Base-by-base conservation (phyloP, 805 yeast genomes). In the Suhomyces faveliae region DNA sequence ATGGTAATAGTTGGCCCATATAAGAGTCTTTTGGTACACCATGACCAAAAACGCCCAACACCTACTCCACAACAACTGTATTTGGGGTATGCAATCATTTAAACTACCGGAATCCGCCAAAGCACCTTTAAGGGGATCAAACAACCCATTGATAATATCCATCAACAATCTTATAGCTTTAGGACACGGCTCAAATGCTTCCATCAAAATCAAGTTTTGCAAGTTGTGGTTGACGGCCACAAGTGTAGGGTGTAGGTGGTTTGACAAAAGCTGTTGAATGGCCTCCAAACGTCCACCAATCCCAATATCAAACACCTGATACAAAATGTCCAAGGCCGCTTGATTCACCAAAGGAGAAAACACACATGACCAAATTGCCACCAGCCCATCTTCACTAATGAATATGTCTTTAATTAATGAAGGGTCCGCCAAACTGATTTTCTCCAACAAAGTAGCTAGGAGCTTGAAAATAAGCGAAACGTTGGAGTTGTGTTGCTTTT, bases 201-300 rank as follows among this genome's bases (percentile, higher is more conserved):
- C 74, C 49, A 81, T 65, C 11, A 63, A 56, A 4, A 74, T 76
- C 46, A 83, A 68, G 41, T 66, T 70, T 3, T 68, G 56, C 42
- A 87, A 55, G 33, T 78, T 78, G 3, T 58, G 57, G 47, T 70
- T 76, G 21, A 81, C 68, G 0, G 89, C 80, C 3, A 54, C 55
- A 4, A 89, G 55, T 7, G 83, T 76, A 6, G 67, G 60, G 2
- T 65, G 58, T 11, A 84, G 60, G 47, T 79, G 72, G 7, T 67
- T 59, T 8, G 64, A 63, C 21, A 90, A 65, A 30, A 84, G 60
- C 3, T 74, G 76, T 41, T 74, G 79, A n/a, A 88, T 73, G 29
- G 90, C 89, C 62, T 87, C 96, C 29, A 80, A 67, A 57, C 97
- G 77, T 13, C 91, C 96, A 29, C 67, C 70, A 11, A 84, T 87